Base-by-base conservation (phyloP, 2,329 filamentous ascomycete species). In the Pseudogymnoascus sp. region DNA sequence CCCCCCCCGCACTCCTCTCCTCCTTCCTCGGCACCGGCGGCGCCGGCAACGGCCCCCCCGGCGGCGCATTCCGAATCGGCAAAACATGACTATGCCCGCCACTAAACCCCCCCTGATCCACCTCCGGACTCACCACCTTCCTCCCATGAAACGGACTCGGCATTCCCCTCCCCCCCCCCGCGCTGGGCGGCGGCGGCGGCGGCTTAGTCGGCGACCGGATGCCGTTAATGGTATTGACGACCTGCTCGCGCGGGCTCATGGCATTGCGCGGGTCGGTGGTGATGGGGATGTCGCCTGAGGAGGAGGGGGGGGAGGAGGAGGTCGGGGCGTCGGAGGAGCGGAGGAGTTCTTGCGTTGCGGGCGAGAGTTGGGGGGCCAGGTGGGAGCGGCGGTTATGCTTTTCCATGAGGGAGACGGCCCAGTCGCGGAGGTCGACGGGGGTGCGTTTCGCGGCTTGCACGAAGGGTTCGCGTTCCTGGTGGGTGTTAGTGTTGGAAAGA, bases 361-460 rank as follows among this genome's bases (percentile, higher is more conserved):
- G 91, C 10, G 89, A 90, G 43, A 90, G 80, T 71, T 90, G 88
- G 35, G 92, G 91, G 14, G 88, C 90, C 38, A 97, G 83, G 74
- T 97, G 93, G 28, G 93, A 96, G 76, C 96, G 96, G 74, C 95
- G 90, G 76, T 97, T 96, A 76, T 97, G 90, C 70, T 89, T 87
- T 74, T 97, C 93, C 85, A 98, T 93, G 81, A 98, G 85, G 71
- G 90, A 88, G 59, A 96, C 86, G 22, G 95, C 93, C 95, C 95
- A 99, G 66, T 92, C 90, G 75, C 90, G 86, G 35, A 99, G 82
- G 74, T 99, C 89, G 60, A 99, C 95, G 0, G 95, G 95, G 0
- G 95, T 99, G 69, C 93, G 86, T 80, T 98, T 98, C 59, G 95
- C 95, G 61, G 95, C 95, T 77, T 96, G 92, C 19, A 99, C 86